These are phyloP conservation scores for Amanita inopinata DNA, from an alignment of 768 basidiomycete species.

Conservation along the genomic window DNA sequence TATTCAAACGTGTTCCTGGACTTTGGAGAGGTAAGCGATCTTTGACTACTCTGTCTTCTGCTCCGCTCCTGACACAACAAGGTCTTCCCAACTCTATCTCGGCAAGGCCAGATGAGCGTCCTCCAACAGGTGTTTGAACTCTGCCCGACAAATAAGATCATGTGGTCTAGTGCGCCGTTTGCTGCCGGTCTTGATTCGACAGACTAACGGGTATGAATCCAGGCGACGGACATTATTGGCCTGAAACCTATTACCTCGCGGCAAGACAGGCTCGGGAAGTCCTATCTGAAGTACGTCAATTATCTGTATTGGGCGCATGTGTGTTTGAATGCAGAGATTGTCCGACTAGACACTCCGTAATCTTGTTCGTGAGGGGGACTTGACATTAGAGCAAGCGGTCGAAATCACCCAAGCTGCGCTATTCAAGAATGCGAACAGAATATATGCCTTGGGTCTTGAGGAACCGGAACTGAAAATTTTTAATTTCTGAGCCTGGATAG, in stretches of 20 bases:
- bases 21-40: conserved; percentile 50
- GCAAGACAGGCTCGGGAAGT: conserved; percentile 53
- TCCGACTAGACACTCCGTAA: conserved; percentile 43
- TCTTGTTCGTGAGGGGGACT: conserved; percentile 36
- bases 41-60: background rate
- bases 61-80: conserved; percentile 12
- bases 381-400: conserved; percentile 47
- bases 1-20: conserved; percentile 72
- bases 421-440: conserved; percentile 55
- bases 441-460: conserved; percentile 50
- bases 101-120: conserved; percentile 48
- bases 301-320: background rate
- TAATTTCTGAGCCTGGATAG: no score
- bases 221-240: conserved; percentile 70
- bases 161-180: conserved; percentile 65
- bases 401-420: conserved; percentile 44
- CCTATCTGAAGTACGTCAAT: conserved; percentile 42
- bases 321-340: conserved; percentile 25
- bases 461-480: no score
- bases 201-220: background rate
- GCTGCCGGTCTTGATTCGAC: background rate
- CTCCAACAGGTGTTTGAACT: conserved; percentile 61
- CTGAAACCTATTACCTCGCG: conserved; percentile 67
- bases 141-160: conserved; percentile 65
- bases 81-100: conserved; percentile 61